Percentiles rank a stretch among this genome's conserved stretches.
phyloP scores from a whole-genome alignment of 331 rosid species.

The Dryas integrifolia region DNA sequence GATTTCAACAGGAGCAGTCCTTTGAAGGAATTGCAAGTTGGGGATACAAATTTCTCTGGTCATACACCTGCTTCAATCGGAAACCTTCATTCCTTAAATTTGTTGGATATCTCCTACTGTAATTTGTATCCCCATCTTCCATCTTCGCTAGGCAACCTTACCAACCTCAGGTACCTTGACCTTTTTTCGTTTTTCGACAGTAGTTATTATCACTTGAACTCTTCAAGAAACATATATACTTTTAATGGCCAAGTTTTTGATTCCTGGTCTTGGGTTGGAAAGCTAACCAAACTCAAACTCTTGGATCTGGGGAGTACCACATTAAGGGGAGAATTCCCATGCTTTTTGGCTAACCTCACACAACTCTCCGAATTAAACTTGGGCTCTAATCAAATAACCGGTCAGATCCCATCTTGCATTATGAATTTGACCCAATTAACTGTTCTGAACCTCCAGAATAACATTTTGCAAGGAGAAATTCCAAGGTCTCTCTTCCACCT shows the following conservation, averaged over 20 bases:
- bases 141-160: constrained; percentile 17
- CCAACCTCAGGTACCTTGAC: background rate
- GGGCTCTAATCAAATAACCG: background rate
- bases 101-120: background rate
- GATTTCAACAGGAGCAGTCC: constrained; percentile 13
- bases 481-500: background rate
- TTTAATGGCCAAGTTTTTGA: background rate
- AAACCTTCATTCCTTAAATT: constrained; percentile 11
- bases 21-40: constrained; percentile 3
- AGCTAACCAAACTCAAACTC: background rate
- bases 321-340: constrained; percentile 7
- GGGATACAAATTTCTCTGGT: background rate
- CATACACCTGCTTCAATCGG: background rate
- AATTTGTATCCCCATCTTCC: constrained; percentile 25
- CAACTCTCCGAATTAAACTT: background rate
- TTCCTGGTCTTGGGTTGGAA: constrained; percentile 1
- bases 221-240: background rate
- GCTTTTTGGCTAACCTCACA: constrained; percentile 13
- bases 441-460: accelerated
- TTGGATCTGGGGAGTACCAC: background rate
- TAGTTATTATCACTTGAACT: too few species aligned
- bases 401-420: constrained; percentile 1
- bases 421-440: background rate
- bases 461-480: background rate
- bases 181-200: background rate